These are phyloP conservation scores for Neodidymelliopsis sp. DNA, from an alignment of 2,329 filamentous ascomycete species.

Conservation along the genomic window DNA sequence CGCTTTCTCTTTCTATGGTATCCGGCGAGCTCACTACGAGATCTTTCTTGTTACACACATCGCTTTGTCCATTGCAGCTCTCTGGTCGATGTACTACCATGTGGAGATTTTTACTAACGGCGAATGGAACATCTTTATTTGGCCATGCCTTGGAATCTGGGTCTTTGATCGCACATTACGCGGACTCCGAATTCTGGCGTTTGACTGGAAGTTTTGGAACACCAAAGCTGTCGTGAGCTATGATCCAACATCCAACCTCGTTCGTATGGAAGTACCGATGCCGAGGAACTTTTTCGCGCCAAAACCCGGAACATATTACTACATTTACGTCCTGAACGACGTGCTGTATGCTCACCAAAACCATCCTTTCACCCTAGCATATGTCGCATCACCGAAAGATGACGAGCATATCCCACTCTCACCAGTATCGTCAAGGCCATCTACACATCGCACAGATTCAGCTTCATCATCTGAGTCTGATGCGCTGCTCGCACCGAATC, in stretches of 20 bases:
- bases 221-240: conserved; percentile 54
- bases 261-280: conserved; percentile 56
- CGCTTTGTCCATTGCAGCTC: conserved; percentile 50
- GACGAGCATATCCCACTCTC: conserved; percentile 19
- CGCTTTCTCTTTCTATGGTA: conserved; percentile 59
- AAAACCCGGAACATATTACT: conserved; percentile 59
- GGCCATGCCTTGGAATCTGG: conserved; percentile 61
- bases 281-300: conserved; percentile 45
- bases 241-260: conserved; percentile 53
- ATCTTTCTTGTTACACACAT: conserved; percentile 55
- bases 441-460: conserved; percentile 17
- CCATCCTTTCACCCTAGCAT: conserved; percentile 56
- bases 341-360: conserved; percentile 57
- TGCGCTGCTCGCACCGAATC: conserved; percentile 29
- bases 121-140: conserved; percentile 60
- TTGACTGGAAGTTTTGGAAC: conserved; percentile 49
- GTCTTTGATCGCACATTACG: conserved; percentile 58
- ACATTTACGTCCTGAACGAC: conserved; percentile 56
- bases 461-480: conserved; percentile 38
- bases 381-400: conserved; percentile 18
- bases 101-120: conserved; percentile 60
- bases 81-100: conserved; percentile 62
- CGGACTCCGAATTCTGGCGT: conserved; percentile 53
- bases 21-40: conserved; percentile 59
- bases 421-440: conserved; percentile 16